Base-by-base conservation (phyloP, 768 basidiomycete genomes). In the Tylopilus subfusipes region DNA sequence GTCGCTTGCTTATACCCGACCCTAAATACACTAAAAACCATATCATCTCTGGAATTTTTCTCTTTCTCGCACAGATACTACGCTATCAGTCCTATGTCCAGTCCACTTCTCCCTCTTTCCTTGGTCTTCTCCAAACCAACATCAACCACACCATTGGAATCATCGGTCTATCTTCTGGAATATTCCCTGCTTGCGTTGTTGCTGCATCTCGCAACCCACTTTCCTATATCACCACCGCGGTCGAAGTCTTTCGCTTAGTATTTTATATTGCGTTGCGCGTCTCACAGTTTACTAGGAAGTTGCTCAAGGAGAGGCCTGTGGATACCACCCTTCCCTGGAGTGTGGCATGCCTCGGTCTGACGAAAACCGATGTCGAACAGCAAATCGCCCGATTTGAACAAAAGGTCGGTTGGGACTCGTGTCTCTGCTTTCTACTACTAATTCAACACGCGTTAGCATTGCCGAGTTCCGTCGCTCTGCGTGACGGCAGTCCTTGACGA, bases 101-200 rank as follows among this genome's bases (percentile, higher is more conserved):
- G 48, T 7, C 52, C 27, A 58, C 58, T 2, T 48, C 54, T 50
- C 53, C 42, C 29, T 49, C 59, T 31, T 72, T 74, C 50, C 47
- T 52, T 7, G 64, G 73, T 29, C 44, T 65, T 30, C 60, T 80
- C 25, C 58, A 66, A 52, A 38, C 49, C 29, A 81, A 81, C 56
- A 40, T 59, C 34, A 53, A 68, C 14, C 61, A 76, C 42, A 57
- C 53, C 2, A 36, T 71, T 21, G 78, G 79, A 13, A 60, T 82
- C 46, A 63, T 82, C 8, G 82, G 78, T 5, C 79, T 82, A 64
- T 82, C 81, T n/a, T 82, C 80, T 43, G 82, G 82, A 27, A 75
- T 83, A 50, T 68, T 84, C 40, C 70, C 78, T 18, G 81, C 82
- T 9, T 78, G 78, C 51, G 77, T 82, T 16, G 77, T 78, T 5